Evolutionary conservation across 768 basidiomycete genomes (phyloP), one percentile per base, ranked within the genome.

Genomic region (Phlegmacium glaucopus): DNA sequence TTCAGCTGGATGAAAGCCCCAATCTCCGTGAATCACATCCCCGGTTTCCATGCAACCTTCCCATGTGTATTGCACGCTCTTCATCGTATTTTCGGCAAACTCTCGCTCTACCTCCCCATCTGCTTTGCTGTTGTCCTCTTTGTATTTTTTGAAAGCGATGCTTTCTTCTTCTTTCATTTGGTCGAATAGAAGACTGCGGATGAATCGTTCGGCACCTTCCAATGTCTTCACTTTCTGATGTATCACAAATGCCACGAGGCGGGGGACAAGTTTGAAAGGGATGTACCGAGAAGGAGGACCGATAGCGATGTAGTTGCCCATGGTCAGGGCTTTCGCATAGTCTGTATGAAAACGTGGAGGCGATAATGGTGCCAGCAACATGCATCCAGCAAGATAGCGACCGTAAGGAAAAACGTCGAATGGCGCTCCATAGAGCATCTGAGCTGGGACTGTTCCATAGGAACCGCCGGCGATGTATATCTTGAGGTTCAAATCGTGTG

Each of bases 391-490:
- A 51, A 82, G 70, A 42, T 70, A 61, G 12, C 67, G 62, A 15
- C 76, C 77, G 25, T 72, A 67, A 6, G 79, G 78, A 49, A 83
- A 84, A 13, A 61, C 52, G 54, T 75, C 68, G 61, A 74, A 76
- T 0, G 78, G 57, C 0, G 76, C 71, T 2, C 75, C 77, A 48
- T 78, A 82, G 11, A 83, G 55, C 29, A 82, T 78, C 65, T 83
- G 82, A 1, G 80, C 75, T 3, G 73, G 65, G 9, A 72, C 68
- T 0, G 75, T 77, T 15, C 82, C 82, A 52, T 74, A 80, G 2
- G 79, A 79, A 10, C 76, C 75, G 1, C 77, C 82, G 11, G 68
- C 60, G 46, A 83, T 48, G 64, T 78, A 82, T 35, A 80, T 65
- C 50, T 63, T 71, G 44, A 80, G 64, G 17, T 68, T 56, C 29